These are phyloP conservation scores for Kluyveromyces dobzhanskii DNA, from an alignment of 805 yeast genomes.

Conservation along the genomic window DNA sequence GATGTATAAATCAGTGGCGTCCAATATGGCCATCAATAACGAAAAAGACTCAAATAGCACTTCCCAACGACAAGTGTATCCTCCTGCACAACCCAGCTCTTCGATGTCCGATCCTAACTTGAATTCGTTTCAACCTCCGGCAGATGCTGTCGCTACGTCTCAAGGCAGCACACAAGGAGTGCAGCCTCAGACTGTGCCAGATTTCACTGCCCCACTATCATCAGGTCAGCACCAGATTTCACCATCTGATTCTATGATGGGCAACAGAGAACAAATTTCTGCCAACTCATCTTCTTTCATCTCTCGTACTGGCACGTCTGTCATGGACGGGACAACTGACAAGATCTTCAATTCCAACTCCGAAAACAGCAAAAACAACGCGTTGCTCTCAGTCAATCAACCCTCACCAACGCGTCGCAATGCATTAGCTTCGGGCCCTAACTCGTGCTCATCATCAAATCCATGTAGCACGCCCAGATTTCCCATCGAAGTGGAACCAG, in stretches of 20 bases:
- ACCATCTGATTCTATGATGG: not conserved
- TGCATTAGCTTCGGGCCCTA: not conserved
- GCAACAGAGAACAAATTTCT: not conserved
- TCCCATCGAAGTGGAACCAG: conserved; percentile 2
- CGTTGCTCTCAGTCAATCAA: not conserved
- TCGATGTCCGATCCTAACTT: not conserved
- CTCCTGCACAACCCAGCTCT: not conserved
- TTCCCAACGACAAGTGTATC: not conserved
- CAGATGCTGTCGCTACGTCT: not conserved
- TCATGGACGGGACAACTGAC: not conserved
- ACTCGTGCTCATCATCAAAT: not conserved
- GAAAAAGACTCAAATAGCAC: not conserved
- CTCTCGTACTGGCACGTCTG: no score
- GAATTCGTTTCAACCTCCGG: not conserved
- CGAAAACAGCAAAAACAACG: not conserved
- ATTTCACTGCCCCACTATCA: not conserved
- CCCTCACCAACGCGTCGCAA: not conserved
- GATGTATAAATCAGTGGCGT: conserved; percentile 5
- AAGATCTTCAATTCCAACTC: not conserved
- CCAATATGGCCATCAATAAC: not conserved
- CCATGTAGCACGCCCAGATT: not conserved
- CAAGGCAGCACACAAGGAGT: not conserved
- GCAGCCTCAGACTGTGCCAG: not conserved
- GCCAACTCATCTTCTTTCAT: not conserved
- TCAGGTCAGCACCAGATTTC: not conserved